phyloP scores from a whole-genome alignment of 2,329 filamentous ascomycete genomes.

The Arthrobotrys entomopaga region DNA sequence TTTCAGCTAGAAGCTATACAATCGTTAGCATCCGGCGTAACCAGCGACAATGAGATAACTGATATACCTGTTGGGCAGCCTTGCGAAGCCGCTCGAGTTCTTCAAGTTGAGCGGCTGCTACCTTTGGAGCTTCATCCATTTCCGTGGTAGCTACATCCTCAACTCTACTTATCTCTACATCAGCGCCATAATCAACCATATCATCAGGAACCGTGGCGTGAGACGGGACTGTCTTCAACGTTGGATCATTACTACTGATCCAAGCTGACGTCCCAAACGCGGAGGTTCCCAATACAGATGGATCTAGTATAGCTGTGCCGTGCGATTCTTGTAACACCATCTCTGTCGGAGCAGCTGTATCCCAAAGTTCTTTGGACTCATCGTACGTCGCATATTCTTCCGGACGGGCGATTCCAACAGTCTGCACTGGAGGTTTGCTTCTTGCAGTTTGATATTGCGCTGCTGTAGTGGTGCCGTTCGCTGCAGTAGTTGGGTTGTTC shows the following conservation, averaged over 20 bases:
- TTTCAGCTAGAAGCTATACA: conserved; percentile 25
- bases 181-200: conserved; percentile 49
- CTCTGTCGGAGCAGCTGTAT: conserved; percentile 46
- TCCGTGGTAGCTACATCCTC: conserved; percentile 13
- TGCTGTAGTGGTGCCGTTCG: conserved; percentile 14
- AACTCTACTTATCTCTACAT: conserved; percentile 4
- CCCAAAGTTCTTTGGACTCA: conserved; percentile 45
- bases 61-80: conserved; percentile 26
- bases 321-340: conserved; percentile 34
- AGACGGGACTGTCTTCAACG: conserved; percentile 19
- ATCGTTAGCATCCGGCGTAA: neutral
- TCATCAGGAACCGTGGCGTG: conserved; percentile 28
- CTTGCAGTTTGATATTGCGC: conserved; percentile 27
- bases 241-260: conserved; percentile 46
- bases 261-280: conserved; percentile 50
- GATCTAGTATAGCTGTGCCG: conserved; percentile 25
- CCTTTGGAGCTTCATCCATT: conserved; percentile 21
- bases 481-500: conserved; percentile 1
- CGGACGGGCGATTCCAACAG: conserved; percentile 27
- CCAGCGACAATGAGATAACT: neutral
- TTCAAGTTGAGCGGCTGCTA: conserved; percentile 32
- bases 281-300: conserved; percentile 37
- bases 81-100: conserved; percentile 38
- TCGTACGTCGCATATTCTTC: conserved; percentile 51
- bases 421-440: conserved; percentile 14